Conservation (phyloP, 2,329 filamentous ascomycete species). For the Pseudogymnoascus sp. region DNA sequence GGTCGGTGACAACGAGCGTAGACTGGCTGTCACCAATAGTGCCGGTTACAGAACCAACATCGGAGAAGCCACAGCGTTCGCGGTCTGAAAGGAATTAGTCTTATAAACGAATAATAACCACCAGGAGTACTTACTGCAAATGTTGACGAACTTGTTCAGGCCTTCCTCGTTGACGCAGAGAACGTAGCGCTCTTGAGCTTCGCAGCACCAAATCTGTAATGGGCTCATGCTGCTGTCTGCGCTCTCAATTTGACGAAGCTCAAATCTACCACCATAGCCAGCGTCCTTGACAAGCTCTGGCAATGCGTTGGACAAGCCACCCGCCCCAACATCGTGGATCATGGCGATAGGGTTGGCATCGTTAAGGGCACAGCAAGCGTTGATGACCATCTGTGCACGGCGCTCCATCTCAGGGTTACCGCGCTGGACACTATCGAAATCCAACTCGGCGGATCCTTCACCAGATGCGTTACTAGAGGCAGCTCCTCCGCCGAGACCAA, state of each 20-base stretch:
- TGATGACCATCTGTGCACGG: conserved; percentile 95
- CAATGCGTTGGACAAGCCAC: conserved; percentile 73
- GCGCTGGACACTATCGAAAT: conserved; percentile 95
- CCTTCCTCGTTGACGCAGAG: conserved; percentile 74
- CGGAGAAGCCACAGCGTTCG: conserved; percentile 86
- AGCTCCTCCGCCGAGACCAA: conserved; percentile 89
- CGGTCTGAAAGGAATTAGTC: conserved; percentile 42
- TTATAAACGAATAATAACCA: conserved; percentile 10
- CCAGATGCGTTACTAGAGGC: conserved; percentile 84
- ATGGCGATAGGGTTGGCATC: conserved; percentile 84
- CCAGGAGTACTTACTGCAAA: conserved; percentile 40
- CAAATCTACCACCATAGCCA: conserved; percentile 81
- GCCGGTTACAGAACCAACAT: conserved; percentile 70
- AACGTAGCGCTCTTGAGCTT: conserved; percentile 94
- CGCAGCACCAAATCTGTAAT: conserved; percentile 95
- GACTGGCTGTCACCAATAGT: conserved; percentile 55
- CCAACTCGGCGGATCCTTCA: conserved; percentile 82
- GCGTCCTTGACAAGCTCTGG: conserved; percentile 90
- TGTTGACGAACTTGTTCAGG: conserved; percentile 66
- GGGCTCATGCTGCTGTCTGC: conserved; percentile 89
- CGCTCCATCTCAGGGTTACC: conserved; percentile 96
- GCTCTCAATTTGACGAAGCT: conserved; percentile 88
- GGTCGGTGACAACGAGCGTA: conserved; percentile 71
- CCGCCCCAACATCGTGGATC: conserved; percentile 95
- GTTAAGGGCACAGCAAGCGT: conserved; percentile 80